Evolutionary conservation across 768 basidiomycete genomes (phyloP).

Genomic region (Lactarius hatsudake): DNA sequence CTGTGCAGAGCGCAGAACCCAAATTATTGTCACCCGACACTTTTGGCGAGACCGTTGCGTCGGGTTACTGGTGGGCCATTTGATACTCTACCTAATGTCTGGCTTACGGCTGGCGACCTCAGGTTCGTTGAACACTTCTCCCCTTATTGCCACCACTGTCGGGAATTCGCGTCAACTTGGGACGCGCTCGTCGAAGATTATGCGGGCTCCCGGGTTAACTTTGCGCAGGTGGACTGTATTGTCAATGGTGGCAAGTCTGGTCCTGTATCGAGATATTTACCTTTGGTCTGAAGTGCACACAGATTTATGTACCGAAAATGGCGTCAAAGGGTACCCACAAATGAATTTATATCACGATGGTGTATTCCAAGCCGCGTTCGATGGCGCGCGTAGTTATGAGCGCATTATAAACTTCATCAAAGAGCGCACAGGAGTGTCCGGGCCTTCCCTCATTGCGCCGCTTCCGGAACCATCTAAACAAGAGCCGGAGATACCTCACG

Average conservation of each 20-base stretch:
- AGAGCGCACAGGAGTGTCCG: constrained; percentile 38
- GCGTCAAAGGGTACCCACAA: constrained; percentile 69
- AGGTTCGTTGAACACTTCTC: constrained; percentile 87
- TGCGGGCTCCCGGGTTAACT: constrained; percentile 48
- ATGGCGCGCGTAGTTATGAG: constrained; percentile 50
- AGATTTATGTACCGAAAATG: constrained; percentile 81
- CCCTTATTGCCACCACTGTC: constrained; percentile 82
- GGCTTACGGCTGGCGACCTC: background rate
- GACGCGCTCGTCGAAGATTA: constrained; percentile 56
- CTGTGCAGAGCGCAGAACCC: constrained; percentile 28
- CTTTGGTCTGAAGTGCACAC: constrained; percentile 6
- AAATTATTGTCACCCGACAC: constrained; percentile 53
- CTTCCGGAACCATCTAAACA: constrained; percentile 28
- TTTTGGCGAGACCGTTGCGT: constrained; percentile 50
- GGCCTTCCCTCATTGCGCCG: constrained; percentile 29
- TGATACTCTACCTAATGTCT: background rate
- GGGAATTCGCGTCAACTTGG: constrained; percentile 81
- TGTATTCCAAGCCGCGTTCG: constrained; percentile 54
- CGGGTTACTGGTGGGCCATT: constrained; percentile 60
- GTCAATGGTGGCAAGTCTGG: constrained; percentile 64
- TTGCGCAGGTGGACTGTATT: constrained; percentile 82
- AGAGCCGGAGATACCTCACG: constrained; percentile 35
- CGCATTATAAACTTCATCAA: constrained; percentile 56
- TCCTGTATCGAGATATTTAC: background rate
- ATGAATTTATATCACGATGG: constrained; percentile 74